Evolutionary conservation across 257 asterid genomes (phyloP).

Genomic region (Solanum megistacrolobum): DNA sequence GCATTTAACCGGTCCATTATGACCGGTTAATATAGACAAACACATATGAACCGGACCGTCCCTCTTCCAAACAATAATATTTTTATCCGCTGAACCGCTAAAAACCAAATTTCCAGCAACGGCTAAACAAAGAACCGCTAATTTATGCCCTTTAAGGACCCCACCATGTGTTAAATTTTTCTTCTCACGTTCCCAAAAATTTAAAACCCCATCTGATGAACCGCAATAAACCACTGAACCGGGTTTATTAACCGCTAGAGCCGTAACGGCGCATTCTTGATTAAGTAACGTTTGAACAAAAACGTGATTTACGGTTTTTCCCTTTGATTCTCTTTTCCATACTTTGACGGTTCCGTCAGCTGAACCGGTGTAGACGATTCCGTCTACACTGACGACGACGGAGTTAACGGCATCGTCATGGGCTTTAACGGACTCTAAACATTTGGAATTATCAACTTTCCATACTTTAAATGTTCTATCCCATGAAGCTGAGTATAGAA

Average conservation of each 20-base stretch:
- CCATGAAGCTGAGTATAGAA: slow-evolving; percentile 74
- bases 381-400: slow-evolving; percentile 46
- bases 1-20: slow-evolving; percentile 83
- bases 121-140: slow-evolving; percentile 66
- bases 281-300: slow-evolving; percentile 33
- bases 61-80: slow-evolving; percentile 67
- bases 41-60: slow-evolving; percentile 49
- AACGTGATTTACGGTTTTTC: slow-evolving; percentile 32
- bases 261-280: slow-evolving; percentile 70
- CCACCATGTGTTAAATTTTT: slow-evolving; percentile 56
- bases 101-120: slow-evolving; percentile 49
- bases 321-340: slow-evolving; percentile 49
- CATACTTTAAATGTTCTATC: slow-evolving; percentile 75
- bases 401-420: slow-evolving; percentile 78
- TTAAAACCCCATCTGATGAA: slow-evolving; percentile 64
- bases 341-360: slow-evolving; percentile 78
- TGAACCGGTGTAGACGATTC: slow-evolving; percentile 64
- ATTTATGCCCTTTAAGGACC: slow-evolving; percentile 57
- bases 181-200: slow-evolving; percentile 64
- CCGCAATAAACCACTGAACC: slow-evolving; percentile 53
- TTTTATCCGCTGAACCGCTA: slow-evolving; percentile 77
- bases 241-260: slow-evolving; percentile 38
- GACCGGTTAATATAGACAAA: slow-evolving; percentile 61
- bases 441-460: slow-evolving; percentile 51
- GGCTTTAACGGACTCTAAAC: slow-evolving; percentile 74